These are phyloP conservation scores for Xylaria castorea DNA, from an alignment of 495 filamentous ascomycete species.

Conservation along the genomic window DNA sequence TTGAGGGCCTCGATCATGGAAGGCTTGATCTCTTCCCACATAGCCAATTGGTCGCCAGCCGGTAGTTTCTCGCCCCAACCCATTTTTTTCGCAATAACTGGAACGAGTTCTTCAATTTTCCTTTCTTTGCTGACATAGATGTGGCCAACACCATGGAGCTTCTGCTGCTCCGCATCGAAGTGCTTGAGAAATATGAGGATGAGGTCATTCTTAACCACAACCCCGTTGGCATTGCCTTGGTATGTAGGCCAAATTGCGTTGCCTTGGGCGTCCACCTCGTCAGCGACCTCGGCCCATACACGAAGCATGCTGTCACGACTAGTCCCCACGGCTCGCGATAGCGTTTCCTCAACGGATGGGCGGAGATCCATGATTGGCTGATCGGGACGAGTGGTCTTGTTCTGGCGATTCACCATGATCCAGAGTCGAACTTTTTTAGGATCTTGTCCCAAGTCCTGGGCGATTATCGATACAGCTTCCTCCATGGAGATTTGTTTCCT, in stretches of 20 bases:
- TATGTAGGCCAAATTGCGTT: constrained; percentile 70
- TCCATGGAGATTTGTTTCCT: constrained; percentile 74
- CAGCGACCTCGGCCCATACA: constrained; percentile 82
- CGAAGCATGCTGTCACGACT: constrained; percentile 73
- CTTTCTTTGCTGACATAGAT: constrained; percentile 86
- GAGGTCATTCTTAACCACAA: constrained; percentile 56
- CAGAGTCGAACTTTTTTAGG: constrained; percentile 77
- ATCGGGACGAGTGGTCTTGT: constrained; percentile 93
- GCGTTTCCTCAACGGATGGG: constrained; percentile 83
- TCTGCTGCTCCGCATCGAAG: constrained; percentile 81
- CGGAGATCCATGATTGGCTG: constrained; percentile 76
- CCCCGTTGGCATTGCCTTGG: constrained; percentile 53
- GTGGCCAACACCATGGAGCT: constrained; percentile 74
- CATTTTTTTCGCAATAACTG: constrained; percentile 83
- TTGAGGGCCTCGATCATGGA: constrained; percentile 97
- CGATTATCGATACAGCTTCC: constrained; percentile 73
- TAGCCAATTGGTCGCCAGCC: constrained; percentile 60
- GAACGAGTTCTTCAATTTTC: constrained; percentile 85
- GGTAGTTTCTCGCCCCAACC: constrained; percentile 72
- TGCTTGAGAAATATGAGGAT: constrained; percentile 92
- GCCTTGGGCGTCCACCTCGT: constrained; percentile 67
- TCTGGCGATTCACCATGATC: constrained; percentile 98
- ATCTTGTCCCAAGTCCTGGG: constrained; percentile 68
- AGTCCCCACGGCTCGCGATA: constrained; percentile 64
- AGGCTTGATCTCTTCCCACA: constrained; percentile 98